A percentile compares a stretch with the other conserved stretches of the same genome.
Conservation (phyloP, 2,329 filamentous ascomycete species). For the Alternaria arborescens region DNA sequence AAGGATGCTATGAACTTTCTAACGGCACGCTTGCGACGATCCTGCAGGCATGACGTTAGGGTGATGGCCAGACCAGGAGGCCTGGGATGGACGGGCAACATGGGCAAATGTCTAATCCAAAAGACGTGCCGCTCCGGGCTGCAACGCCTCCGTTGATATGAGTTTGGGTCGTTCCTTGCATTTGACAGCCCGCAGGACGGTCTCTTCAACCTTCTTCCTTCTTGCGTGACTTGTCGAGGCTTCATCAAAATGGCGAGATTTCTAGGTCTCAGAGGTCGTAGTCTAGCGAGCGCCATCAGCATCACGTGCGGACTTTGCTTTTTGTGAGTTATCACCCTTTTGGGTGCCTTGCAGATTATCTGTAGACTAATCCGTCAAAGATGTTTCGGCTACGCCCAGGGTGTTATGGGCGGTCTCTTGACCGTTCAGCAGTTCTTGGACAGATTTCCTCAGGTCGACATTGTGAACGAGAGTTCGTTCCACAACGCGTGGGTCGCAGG, state of each 20-base stretch:
- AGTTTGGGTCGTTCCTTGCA: constrained; percentile 1
- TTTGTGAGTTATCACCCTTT: constrained; percentile 25
- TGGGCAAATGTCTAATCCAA: constrained; percentile 3
- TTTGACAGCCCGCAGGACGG: neutral
- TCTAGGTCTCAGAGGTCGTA: constrained; percentile 31
- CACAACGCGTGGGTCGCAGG: constrained; percentile 39
- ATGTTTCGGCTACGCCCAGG: constrained; percentile 69
- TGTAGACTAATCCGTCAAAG: constrained; percentile 33
- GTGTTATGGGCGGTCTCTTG: constrained; percentile 74
- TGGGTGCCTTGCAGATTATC: neutral
- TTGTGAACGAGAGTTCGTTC: constrained; percentile 28
- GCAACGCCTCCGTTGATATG: neutral
- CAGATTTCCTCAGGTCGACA: constrained; percentile 39
- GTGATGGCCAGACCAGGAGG: constrained; percentile 8
- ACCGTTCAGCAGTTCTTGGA: constrained; percentile 69
- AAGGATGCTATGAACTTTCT: neutral
- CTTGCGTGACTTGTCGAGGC: neutral
- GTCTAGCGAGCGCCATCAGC: constrained; percentile 34
- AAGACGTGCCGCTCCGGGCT: neutral
- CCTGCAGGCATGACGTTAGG: constrained; percentile 13
- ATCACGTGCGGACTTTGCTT: constrained; percentile 40
- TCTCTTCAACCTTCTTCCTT: neutral
- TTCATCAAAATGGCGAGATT: constrained; percentile 31
- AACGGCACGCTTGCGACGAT: constrained; percentile 14
- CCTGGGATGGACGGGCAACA: constrained; percentile 9